Evolutionary conservation across 345 rosid species (phyloP), one percentile per base, ranked within the genome.

Genomic region (Eucalyptus marginata): DNA sequence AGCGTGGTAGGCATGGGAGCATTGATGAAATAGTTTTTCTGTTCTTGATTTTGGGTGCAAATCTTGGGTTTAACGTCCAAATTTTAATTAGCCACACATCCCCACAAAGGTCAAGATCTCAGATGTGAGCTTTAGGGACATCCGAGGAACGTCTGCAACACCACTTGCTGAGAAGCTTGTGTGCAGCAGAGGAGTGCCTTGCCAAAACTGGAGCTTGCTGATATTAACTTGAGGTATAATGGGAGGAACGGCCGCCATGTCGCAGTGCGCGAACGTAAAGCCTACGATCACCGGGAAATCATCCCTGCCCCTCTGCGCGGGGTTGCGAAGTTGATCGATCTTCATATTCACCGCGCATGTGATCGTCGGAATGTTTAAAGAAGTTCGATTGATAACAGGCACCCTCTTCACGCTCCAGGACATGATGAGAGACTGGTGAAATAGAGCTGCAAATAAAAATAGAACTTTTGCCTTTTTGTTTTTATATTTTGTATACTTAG

Each of bases 111-210:
- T 95, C 52, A 94, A 90, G 92, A 80, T 95, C 58, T 90, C 86
- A 68, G 81, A 90, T 68, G 89, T 95, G 14, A 90, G 92, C 90
- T 95, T 95, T 93, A 93, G 89, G 89, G 91, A 71, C 33, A 88
- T 95, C 13, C 79, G 89, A 16, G 96, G 95, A 58, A 95, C 93
- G 31, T 91, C 96, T 5, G 88, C 91, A 4, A 92, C 93, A 52
- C 88, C 76, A 18, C 68, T 89, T 9, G 95, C 92, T 13, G 92
- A 92, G 88, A 93, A 89, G 91, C 88, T 95, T 46, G 7, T 50
- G 7, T 94, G 96, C 47, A 93, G 96, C 89, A 89, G 50, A 16
- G 93, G 94, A 7, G 47, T 89, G 22, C 95, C 95, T 0, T 93
- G 93, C 87, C 49, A 92, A 88, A 89, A 29, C 93, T 94, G 1